Evolutionary conservation across 2,329 filamentous ascomycete genomes (phyloP).

Genomic region (Arthrinium phaeospermum): DNA sequence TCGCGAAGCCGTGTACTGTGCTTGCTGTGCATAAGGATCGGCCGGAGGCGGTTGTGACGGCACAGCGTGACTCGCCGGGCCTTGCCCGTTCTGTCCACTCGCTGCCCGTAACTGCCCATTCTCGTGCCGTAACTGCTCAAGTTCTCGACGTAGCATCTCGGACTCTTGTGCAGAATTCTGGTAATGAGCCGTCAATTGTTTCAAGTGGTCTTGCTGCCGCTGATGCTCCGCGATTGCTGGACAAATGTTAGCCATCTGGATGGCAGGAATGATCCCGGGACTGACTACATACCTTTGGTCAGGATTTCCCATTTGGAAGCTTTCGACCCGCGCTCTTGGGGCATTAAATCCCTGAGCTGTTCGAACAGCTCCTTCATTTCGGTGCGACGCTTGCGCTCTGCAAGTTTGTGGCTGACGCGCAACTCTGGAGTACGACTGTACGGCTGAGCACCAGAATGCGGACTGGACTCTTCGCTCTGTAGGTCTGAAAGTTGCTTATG

Average conservation of each 20-base stretch:
- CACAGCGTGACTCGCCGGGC: conserved; percentile 31
- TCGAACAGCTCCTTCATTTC: conserved; percentile 92
- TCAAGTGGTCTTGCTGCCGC: conserved; percentile 56
- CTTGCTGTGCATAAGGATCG: conserved; percentile 37
- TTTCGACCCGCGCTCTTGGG: conserved; percentile 81
- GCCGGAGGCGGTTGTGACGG: conserved; percentile 35
- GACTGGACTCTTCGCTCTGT: conserved; percentile 62
- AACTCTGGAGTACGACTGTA: conserved; percentile 85
- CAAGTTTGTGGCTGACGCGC: conserved; percentile 83
- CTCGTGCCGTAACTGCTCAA: conserved; percentile 54
- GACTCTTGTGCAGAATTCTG: conserved; percentile 49
- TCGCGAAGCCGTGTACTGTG: conserved; percentile 35
- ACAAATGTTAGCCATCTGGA: conserved; percentile 27
- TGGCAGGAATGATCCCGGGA: neutral
- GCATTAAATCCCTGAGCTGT: conserved; percentile 77
- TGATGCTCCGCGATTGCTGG: conserved; percentile 67
- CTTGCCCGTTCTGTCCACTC: conserved; percentile 31
- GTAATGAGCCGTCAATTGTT: conserved; percentile 52
- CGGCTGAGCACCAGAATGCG: conserved; percentile 65
- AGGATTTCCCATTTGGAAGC: conserved; percentile 91
- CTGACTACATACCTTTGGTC: conserved; percentile 73
- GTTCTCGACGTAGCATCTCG: conserved; percentile 55
- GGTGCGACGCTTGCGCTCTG: conserved; percentile 80
- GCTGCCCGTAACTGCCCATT: conserved; percentile 50
- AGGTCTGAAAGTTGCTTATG: conserved; percentile 74